Evolutionary conservation across 225 moss, liverwort and hornwort species (phyloP).

Genomic region (Pseudisothecium myosuroides): DNA sequence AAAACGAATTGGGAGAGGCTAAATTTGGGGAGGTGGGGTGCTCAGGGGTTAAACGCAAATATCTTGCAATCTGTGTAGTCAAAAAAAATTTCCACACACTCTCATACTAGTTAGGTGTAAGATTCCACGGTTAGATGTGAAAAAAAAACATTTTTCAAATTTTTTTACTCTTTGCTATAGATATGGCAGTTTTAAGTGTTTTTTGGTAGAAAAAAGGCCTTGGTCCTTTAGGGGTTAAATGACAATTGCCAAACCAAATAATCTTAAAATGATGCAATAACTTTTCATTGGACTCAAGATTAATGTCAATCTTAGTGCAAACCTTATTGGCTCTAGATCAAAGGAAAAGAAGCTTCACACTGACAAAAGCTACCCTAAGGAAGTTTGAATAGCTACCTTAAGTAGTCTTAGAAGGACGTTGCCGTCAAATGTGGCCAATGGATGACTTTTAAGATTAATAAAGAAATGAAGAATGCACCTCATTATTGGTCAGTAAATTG

Average conservation of each 20-base stretch:
- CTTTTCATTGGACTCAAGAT: not conserved
- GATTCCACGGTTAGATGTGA: too few species aligned
- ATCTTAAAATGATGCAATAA: not conserved
- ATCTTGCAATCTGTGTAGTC: too few species aligned
- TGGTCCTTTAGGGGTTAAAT: too few species aligned
- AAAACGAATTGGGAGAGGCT: too few species aligned
- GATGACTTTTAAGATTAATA: not conserved
- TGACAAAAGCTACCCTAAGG: not conserved
- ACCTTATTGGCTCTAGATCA: not conserved
- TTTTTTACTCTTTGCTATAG: too few species aligned
- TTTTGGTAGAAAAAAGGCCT: too few species aligned
- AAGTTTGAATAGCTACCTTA: not conserved
- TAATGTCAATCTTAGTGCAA: not conserved
- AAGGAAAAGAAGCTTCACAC: not conserved
- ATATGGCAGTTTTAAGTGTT: too few species aligned
- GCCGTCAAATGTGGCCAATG: fast-evolving
- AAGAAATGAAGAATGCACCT: not conserved
- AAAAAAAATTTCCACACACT: too few species aligned
- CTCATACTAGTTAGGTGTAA: too few species aligned
- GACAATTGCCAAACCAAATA: not conserved
- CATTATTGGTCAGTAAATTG: fast-evolving
- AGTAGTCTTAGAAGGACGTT: not conserved
- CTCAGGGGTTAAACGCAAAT: too few species aligned
- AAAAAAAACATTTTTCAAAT: too few species aligned
- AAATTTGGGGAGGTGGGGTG: too few species aligned